Evolutionary conservation across 176 grass and related monocot genomes (phyloP), one percentile per base, ranked within the genome.

Genomic region (Eleusine coracana): DNA sequence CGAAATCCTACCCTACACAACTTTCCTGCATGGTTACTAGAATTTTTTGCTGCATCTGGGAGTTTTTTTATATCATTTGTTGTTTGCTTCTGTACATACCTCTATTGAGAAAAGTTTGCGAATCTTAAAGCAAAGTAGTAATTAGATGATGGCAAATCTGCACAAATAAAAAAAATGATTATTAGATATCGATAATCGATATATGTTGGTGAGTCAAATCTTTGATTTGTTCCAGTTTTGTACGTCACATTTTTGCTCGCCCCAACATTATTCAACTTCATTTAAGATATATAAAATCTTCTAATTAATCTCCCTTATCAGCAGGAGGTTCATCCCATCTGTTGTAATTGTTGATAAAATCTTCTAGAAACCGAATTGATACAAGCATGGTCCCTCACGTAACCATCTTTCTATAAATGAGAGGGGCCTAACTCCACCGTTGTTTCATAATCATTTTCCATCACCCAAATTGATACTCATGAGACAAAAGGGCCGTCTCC

Each of bases 321-420:
- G 31, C 63, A 80, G 5, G 34, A 63, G 52, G 80, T 65, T 54
- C 65, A 63, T 76, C 34, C 18, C 60, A 4, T 28, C 23, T 70
- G 7, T 17, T 70, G 42, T 81, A 31, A 37, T 44, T 9, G n/a
- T 25, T 23, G 41, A 84, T 73, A 17, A 21, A 34, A 34, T 34
- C 31, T 34, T 34, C 31, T 34, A 34, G 31, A 34, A 34, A 64
- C 31, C 18, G 21, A 14, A 41, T 45, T 55, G 69, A 74, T 66
- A 52, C 50, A 80, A 80, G 71, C 14, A 44, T 81, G 77, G 77
- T 77, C 72, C 82, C 65, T 81, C 64, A 21, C 75, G 63, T 50
- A 75, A 75, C 63, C 63, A 81, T 74, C 82, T 70, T 52, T 60
- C 36, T 42, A 41, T 85, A 78, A 85, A 81, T 81, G 36, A 46